Evolutionary conservation across 345 rosid species (phyloP), one percentile per base, ranked within the genome.

Genomic region (Aurinia saxatilis): DNA sequence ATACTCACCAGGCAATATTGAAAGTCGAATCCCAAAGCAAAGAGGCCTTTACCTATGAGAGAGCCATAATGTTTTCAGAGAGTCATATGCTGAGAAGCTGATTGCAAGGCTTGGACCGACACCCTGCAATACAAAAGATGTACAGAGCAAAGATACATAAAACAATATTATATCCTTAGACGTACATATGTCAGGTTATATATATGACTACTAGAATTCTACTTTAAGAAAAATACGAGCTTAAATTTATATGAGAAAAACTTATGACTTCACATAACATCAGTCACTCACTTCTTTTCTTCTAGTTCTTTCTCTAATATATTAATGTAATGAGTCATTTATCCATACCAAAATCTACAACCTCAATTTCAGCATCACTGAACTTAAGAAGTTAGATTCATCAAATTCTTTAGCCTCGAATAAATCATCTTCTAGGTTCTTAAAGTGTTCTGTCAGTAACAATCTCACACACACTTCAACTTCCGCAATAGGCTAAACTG

Each of bases 21-120:
- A 9, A 15, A 36, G 40, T 47, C 42, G 38, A 8, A 57, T 42
- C 56, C 49, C 7, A 37, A 55, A 48, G 8, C 23, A 21, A 31
- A 55, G 53, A 63, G 40, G 39, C 8, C 1, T 4, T 66, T 76
- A 93, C 99, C 99, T 87, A 42, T 71, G 80, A 55, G 87, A 78
- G 46, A 59, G 73, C 97, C 99, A 93, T 45, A 55, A 77, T 14
- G 85, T 78, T 78, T 86, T 77, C 15, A 95, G 72, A 45, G 83
- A 69, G 77, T 90, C 95, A 6, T 82, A 90, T 15, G 81, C 91
- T 2, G 99, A 78, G 75, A 95, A 95, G 77, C 96, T 82, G 73
- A 95, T 84, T 66, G 99, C 99, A 51, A 95, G 73, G 66, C 76
- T 95, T 8, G 99, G 99, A 38, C 99, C 96, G 18, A 93, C 97